phyloP scores from a whole-genome alignment of 2,329 filamentous ascomycete genomes.

The Phialemoniopsis sp. region DNA sequence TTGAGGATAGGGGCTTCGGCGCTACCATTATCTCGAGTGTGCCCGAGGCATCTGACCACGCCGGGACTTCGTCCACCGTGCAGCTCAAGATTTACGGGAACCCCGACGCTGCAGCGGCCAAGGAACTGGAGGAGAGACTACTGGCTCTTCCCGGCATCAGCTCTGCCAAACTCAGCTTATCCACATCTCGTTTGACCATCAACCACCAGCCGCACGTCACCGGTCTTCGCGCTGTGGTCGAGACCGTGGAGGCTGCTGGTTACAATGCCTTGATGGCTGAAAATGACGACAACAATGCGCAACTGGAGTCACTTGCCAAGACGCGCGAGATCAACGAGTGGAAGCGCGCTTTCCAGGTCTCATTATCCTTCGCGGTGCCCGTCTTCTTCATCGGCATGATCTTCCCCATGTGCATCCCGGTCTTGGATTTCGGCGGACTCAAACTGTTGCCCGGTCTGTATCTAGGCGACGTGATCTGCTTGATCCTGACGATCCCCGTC shows the following conservation, averaged over 20 bases:
- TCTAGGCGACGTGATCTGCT: constrained; percentile 81
- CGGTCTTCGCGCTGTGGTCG: constrained; percentile 79
- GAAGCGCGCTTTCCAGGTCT: constrained; percentile 75
- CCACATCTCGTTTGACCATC: constrained; percentile 70
- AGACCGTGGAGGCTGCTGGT: constrained; percentile 74
- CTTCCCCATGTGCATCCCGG: constrained; percentile 77
- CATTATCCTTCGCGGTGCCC: constrained; percentile 77
- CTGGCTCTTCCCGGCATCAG: constrained; percentile 64
- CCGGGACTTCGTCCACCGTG: constrained; percentile 54
- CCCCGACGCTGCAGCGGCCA: constrained; percentile 66
- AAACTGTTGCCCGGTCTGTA: constrained; percentile 71
- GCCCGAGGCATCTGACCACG: constrained; percentile 50
- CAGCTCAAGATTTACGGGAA: constrained; percentile 84
- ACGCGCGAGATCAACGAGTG: constrained; percentile 95
- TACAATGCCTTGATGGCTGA: constrained; percentile 89
- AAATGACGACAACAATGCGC: constrained; percentile 92
- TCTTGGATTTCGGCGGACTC: constrained; percentile 72
- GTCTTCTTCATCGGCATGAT: constrained; percentile 94
- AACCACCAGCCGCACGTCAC: constrained; percentile 67
- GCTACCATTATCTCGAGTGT: constrained; percentile 77
- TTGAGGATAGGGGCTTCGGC: constrained; percentile 89
- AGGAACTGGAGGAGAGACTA: constrained; percentile 66
- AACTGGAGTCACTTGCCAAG: constrained; percentile 92
- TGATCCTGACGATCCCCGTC: constrained; percentile 82
- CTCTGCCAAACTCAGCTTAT: constrained; percentile 68